Conservation (phyloP, 306 rosid genomes). For the Astragalus membranaceus region DNA sequence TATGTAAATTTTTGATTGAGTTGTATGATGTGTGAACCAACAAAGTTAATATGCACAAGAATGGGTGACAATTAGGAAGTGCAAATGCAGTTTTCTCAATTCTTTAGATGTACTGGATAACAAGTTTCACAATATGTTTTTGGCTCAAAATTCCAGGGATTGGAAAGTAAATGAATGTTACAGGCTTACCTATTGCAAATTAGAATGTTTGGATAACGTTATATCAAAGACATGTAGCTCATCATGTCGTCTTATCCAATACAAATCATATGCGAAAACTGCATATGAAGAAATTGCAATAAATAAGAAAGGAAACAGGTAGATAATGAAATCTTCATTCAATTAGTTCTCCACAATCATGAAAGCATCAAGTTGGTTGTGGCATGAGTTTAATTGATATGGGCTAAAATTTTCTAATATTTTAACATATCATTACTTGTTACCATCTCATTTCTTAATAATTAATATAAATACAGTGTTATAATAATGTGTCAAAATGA, state of each 20-base stretch:
- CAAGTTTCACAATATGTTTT: conserved; percentile 22
- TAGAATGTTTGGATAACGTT: not conserved
- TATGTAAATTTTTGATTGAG: conserved; percentile 40
- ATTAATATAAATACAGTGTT: not conserved
- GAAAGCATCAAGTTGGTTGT: not conserved
- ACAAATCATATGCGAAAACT: not conserved
- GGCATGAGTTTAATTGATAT: not conserved
- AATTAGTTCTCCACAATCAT: not conserved
- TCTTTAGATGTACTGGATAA: conserved; percentile 43
- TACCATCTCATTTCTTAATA: not conserved
- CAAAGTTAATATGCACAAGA: conserved; percentile 28
- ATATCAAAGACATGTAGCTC: not conserved
- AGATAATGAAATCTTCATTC: not conserved
- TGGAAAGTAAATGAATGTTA: conserved; percentile 19
- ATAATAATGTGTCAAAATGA: not conserved
- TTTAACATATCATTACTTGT: not conserved
- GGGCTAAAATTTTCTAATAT: not conserved
- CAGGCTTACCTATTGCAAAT: conserved; percentile 18
- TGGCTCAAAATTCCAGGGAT: conserved; percentile 20
- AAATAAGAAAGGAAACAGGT: not conserved
- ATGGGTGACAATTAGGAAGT: conserved; percentile 43
- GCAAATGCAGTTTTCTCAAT: conserved; percentile 39
- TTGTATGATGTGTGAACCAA: conserved; percentile 29
- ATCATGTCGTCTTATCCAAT: not conserved
- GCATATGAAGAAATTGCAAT: not conserved